A percentile compares a stretch with the other conserved stretches of the same genome.
phyloP scores from a whole-genome alignment of 2,329 filamentous ascomycete genomes.

The Cladosporium sp. region DNA sequence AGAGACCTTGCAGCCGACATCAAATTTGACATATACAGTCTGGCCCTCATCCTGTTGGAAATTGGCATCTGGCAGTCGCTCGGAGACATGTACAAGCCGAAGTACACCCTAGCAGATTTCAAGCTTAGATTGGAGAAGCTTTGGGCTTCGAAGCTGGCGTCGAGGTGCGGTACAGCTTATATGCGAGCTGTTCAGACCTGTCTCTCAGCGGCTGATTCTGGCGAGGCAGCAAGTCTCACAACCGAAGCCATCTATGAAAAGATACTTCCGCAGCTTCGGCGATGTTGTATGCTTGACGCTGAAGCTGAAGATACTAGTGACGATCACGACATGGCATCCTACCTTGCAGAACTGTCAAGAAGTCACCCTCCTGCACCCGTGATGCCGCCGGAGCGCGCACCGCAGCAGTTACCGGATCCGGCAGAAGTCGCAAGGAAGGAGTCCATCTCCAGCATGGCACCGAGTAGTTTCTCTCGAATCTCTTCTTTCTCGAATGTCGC shows the following conservation, averaged over 20 bases:
- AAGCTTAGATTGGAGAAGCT: constrained; percentile 58
- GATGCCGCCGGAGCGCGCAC: neutral
- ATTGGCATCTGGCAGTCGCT: constrained; percentile 70
- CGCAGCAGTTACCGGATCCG: neutral
- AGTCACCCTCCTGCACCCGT: neutral
- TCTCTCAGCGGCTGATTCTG: constrained; percentile 58
- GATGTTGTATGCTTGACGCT: constrained; percentile 32
- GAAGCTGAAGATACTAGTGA: constrained; percentile 17
- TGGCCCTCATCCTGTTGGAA: constrained; percentile 67
- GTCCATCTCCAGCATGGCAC: constrained; percentile 1
- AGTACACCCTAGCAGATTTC: constrained; percentile 56
- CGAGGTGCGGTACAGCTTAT: constrained; percentile 67
- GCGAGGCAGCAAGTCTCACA: constrained; percentile 19
- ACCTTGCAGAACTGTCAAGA: constrained; percentile 11
- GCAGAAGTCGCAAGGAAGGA: neutral
- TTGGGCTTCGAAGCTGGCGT: constrained; percentile 58
- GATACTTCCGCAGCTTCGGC: constrained; percentile 28
- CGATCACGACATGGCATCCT: constrained; percentile 20
- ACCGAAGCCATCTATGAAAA: constrained; percentile 25
- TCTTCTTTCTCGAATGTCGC: constrained; percentile 13
- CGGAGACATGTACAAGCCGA: constrained; percentile 51
- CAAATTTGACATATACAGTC: constrained; percentile 60
- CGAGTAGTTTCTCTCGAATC: constrained; percentile 11
- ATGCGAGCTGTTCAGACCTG: constrained; percentile 69
- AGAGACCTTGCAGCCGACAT: constrained; percentile 44